Percentiles rank a stretch among this genome's conserved stretches.
Conservation (phyloP, 768 basidiomycete species). For the Albatrellus ellisii region DNA sequence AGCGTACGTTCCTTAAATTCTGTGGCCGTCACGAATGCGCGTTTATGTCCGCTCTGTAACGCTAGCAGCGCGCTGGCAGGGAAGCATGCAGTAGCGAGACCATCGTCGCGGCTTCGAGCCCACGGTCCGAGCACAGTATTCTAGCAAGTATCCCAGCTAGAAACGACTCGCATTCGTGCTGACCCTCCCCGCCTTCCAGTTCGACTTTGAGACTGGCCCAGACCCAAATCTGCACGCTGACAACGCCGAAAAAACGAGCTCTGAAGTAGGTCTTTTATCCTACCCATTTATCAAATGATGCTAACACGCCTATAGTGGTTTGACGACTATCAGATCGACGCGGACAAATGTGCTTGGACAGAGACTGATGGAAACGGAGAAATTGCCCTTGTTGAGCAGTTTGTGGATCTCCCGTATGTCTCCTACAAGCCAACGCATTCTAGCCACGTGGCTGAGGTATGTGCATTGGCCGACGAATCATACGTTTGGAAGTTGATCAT, state of each 20-base stretch:
- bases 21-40: neutral
- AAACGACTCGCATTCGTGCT: too few species aligned
- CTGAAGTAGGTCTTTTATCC: neutral
- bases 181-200: too few species aligned
- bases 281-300: neutral
- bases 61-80: too few species aligned
- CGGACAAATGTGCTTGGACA: conserved; percentile 7
- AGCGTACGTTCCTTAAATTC: conserved; percentile 14
- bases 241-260: neutral
- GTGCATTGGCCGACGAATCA: neutral
- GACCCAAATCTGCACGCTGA: neutral
- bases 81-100: too few species aligned
- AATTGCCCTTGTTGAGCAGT: neutral
- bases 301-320: neutral
- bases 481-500: neutral
- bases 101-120: too few species aligned
- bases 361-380: neutral
- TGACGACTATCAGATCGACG: conserved; percentile 1
- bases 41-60: too few species aligned
- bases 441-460: neutral
- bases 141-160: too few species aligned
- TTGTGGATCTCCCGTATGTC: neutral
- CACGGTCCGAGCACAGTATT: too few species aligned
- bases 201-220: neutral
- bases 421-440: neutral